Evolutionary conservation across 208 protist species (phyloP).

Genomic region (Trypanosomatidae sp.): DNA sequence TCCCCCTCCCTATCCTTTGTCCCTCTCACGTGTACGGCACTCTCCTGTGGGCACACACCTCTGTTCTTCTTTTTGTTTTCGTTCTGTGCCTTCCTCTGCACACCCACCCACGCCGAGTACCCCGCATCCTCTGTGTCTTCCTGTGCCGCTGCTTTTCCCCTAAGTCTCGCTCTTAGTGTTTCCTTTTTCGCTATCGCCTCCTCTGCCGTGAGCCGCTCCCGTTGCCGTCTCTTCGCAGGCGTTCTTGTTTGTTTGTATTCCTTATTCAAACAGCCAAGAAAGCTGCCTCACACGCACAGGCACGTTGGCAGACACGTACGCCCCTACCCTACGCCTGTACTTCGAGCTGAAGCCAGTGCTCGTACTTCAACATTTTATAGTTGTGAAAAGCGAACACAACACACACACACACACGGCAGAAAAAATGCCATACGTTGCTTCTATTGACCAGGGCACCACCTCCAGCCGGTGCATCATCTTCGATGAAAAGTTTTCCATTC

Average conservation of each 20-base stretch:
- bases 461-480: constrained; percentile 95
- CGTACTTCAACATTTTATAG: constrained; percentile 1
- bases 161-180: constrained; percentile 8
- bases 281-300: background rate
- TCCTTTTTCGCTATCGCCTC: background rate
- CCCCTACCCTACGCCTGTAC: too few species aligned
- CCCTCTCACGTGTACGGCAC: background rate
- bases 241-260: background rate
- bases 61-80: background rate
- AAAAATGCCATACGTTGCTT: constrained; percentile 76
- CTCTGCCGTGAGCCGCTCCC: background rate
- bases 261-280: constrained; percentile 3
- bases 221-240: background rate
- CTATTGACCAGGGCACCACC: constrained; percentile 96
- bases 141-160: constrained; percentile 4
- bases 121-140: background rate
- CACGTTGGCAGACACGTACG: background rate
- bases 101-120: background rate
- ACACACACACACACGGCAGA: background rate
- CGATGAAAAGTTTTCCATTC: constrained; percentile 56
- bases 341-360: background rate
- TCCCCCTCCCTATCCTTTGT: background rate
- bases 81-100: background rate
- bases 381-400: background rate
- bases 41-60: background rate